Percentiles rank a stretch among this genome's conserved stretches.
Evolutionary conservation across 2,329 filamentous ascomycete species (phyloP).

Genomic region (Exophiala alcalophila): DNA sequence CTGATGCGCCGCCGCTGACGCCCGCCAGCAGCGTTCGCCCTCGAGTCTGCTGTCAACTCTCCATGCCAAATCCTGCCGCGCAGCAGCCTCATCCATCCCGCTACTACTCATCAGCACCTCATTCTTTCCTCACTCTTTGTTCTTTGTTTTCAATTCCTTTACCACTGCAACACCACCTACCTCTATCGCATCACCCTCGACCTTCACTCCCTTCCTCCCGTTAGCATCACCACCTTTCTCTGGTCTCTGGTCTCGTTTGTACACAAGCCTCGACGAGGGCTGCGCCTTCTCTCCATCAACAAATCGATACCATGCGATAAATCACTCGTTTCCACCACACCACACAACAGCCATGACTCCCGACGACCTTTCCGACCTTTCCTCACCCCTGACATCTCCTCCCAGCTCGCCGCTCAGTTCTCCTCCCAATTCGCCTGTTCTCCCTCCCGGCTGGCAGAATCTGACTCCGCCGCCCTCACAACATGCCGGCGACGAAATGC

Average conservation of each 20-base stretch:
- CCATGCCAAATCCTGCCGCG: no score
- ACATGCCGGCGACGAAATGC: conserved; percentile 58
- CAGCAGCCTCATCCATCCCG: no score
- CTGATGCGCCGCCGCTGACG: no score
- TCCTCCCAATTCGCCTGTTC: conserved; percentile 38
- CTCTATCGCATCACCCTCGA: not conserved
- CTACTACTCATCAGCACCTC: no score
- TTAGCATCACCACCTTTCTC: no score
- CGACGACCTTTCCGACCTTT: conserved; percentile 24
- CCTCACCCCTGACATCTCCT: conserved; percentile 26
- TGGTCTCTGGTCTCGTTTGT: no score
- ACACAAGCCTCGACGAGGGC: not conserved
- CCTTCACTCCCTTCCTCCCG: no score
- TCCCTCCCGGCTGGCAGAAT: conserved; percentile 40
- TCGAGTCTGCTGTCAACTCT: no score
- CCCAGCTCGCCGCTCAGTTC: conserved; percentile 46
- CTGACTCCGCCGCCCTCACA: conserved; percentile 45
- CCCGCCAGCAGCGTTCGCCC: no score
- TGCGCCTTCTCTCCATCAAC: conserved; percentile 9
- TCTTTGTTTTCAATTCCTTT: no score
- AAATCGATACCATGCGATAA: conserved; percentile 23
- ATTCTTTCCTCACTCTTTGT: no score
- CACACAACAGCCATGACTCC: conserved; percentile 21
- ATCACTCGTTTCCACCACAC: conserved; percentile 7
- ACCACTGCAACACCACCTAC: no score